Evolutionary conservation across 768 basidiomycete species (phyloP).

Genomic region (Chalciporus chontae): DNA sequence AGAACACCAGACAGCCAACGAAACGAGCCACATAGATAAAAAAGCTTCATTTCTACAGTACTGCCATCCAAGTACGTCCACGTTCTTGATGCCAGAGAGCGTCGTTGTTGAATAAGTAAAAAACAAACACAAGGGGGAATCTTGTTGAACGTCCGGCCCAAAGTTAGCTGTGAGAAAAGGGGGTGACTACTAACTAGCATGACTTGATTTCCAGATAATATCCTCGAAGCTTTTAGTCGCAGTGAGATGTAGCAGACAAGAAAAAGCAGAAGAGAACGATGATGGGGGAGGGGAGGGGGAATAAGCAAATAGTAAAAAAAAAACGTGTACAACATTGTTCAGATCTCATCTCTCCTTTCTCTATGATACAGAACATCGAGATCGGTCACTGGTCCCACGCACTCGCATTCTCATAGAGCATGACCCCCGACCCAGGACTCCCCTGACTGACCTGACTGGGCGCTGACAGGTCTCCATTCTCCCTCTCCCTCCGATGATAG

Average conservation of each 20-base stretch:
- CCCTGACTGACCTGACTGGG: slow-evolving; percentile 1
- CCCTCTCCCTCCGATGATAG: background rate
- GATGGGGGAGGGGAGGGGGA: background rate
- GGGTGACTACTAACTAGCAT: too few relatives aligned
- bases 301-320: slow-evolving; percentile 13
- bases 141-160: too few relatives aligned
- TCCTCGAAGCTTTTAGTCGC: background rate
- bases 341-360: slow-evolving; percentile 8
- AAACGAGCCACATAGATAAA: too few relatives aligned
- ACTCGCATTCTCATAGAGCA: slow-evolving; percentile 10
- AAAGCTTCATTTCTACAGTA: too few relatives aligned
- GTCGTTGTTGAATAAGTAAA: too few relatives aligned
- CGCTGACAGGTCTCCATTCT: slow-evolving; percentile 2
- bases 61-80: background rate
- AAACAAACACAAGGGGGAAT: too few relatives aligned
- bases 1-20: too few relatives aligned
- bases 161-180: background rate
- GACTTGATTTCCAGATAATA: too few relatives aligned
- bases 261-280: background rate
- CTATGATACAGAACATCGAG: slow-evolving; percentile 18
- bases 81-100: background rate
- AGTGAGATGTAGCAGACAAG: background rate
- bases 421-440: slow-evolving; percentile 16
- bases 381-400: background rate
- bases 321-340: slow-evolving; percentile 19